Evolutionary conservation across 371 early-diverging fungal species (phyloP).

Genomic region (Quaeritorhiza haematococci): DNA sequence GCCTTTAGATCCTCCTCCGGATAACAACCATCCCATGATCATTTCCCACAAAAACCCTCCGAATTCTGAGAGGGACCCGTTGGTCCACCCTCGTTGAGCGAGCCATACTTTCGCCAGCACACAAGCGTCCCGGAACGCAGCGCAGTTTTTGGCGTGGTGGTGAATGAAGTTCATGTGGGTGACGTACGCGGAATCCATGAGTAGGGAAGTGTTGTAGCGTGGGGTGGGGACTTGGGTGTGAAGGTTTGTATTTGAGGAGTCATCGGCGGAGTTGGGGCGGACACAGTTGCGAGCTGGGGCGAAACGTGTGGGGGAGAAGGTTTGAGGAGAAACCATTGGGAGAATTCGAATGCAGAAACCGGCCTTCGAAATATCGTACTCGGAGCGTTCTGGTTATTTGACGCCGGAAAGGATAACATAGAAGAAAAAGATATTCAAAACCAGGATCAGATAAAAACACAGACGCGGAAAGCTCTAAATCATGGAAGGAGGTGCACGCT

Average conservation of each 20-base stretch:
- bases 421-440: background rate
- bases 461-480: background rate
- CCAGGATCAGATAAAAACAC: background rate
- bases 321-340: constrained; percentile 57
- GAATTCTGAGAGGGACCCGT: constrained; percentile 23
- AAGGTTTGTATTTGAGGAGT: background rate
- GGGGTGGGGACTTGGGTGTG: constrained; percentile 61
- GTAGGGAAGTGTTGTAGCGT: constrained; percentile 81
- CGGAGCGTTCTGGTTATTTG: background rate
- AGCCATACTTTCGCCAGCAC: constrained; percentile 81
- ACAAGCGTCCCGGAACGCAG: constrained; percentile 74
- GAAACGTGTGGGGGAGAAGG: constrained; percentile 67
- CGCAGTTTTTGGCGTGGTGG: constrained; percentile 61
- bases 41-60: constrained; percentile 77
- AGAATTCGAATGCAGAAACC: constrained; percentile 69
- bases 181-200: constrained; percentile 68
- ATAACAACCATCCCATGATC: constrained; percentile 79
- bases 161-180: constrained; percentile 75
- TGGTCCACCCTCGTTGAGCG: constrained; percentile 61
- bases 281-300: constrained; percentile 81
- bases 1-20: constrained; percentile 50
- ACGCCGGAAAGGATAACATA: background rate
- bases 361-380: too few relatives aligned
- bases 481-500: background rate
- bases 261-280: constrained; percentile 37